Evolutionary conservation across 352 stramenopile species (phyloP).

Genomic region (Phytophthora melonis): DNA sequence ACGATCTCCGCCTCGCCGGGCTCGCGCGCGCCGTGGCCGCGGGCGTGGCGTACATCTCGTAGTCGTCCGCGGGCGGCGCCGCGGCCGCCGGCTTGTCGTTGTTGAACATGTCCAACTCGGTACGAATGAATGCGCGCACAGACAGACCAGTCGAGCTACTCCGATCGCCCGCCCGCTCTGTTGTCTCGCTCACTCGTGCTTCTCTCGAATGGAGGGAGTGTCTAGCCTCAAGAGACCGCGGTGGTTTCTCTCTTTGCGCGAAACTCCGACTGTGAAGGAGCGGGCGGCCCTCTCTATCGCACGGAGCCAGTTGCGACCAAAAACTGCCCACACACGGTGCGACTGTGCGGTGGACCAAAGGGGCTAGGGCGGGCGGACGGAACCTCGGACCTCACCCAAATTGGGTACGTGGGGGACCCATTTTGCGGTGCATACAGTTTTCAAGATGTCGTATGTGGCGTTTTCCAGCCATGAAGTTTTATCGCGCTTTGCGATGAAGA

Average conservation of each 20-base stretch:
- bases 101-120: slow-evolving; percentile 56
- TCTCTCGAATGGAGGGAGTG: slow-evolving; percentile 41
- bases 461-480: background rate
- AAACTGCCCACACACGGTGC: background rate
- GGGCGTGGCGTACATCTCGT: slow-evolving; percentile 74
- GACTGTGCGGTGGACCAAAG: background rate
- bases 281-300: background rate
- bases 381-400: background rate
- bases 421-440: background rate
- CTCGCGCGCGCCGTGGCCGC: slow-evolving; percentile 47
- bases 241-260: slow-evolving; percentile 33
- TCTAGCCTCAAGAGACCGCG: slow-evolving; percentile 3
- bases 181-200: slow-evolving; percentile 42
- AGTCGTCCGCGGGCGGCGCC: slow-evolving; percentile 54
- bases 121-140: slow-evolving; percentile 29
- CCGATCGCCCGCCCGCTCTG: too few species aligned
- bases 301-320: background rate
- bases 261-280: slow-evolving; percentile 32
- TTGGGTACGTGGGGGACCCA: background rate
- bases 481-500: too few species aligned
- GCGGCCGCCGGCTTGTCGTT: slow-evolving; percentile 49
- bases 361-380: slow-evolving; percentile 7
- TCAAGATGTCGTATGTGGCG: too few species aligned
- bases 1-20: slow-evolving; percentile 70
- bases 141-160: too few species aligned